Evolutionary conservation across 306 rosid genomes (phyloP), one percentile per base, ranked within the genome.

Genomic region (Lupinus albus): DNA sequence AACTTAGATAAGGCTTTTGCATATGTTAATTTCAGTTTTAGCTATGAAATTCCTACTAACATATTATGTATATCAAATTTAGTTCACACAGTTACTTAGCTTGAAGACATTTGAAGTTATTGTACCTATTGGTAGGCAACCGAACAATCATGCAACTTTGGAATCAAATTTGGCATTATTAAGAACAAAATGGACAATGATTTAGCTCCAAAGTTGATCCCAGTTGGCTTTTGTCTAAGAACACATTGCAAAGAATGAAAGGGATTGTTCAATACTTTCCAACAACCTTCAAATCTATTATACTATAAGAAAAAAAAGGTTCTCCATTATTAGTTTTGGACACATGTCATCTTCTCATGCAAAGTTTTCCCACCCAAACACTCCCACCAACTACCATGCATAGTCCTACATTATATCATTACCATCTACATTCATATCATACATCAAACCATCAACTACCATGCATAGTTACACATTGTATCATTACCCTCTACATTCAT

Each of bases 71-170:
- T 6, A 8, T 49, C 25, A 57, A 17, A 14, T 68, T 67, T 4
- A 11, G 41, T 25, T 35, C 32, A 42, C 11, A 21, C 16, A 69
- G 16, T 33, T 65, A 61, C 36, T 32, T 32, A 32, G 36, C 61
- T 45, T 51, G 16, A 28, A 8, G 71, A 39, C 38, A 28, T 50
- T 60, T 30, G 50, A 44, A 68, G 76, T 61, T 41, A 14, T 52
- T 61, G 74, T 72, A 72, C 25, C 54, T 72, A 58, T 15, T 71
- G 77, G 68, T 70, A 21, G 83, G 80, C 72, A 55, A 50, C 66
- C 61, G 21, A 46, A 74, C 67, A 70, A 73, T 74, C 61, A 79
- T 77, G 76, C 66, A 53, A 68, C 41, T 61, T 70, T 76, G 84
- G 64, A 74, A 71, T 61, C 76, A 77, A 78, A 61, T 20, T 65